Percentiles rank a stretch among this genome's conserved stretches.
These are phyloP conservation scores for Thyridium curvatum DNA, from an alignment of 2,329 filamentous ascomycete genomes.

Conservation along the genomic window DNA sequence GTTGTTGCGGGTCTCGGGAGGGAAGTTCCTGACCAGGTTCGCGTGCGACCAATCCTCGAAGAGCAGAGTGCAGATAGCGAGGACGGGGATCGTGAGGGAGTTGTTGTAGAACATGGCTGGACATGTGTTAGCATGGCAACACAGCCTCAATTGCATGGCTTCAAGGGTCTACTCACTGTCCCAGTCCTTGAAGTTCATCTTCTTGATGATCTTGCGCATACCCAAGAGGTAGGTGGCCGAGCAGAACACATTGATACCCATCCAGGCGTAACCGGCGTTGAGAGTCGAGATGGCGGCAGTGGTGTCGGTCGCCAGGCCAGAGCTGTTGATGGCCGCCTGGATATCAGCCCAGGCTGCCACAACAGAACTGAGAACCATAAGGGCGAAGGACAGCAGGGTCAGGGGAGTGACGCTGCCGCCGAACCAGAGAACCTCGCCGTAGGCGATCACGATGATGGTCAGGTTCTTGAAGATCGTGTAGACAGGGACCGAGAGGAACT, in stretches of 20 bases:
- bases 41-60: constrained; percentile 86
- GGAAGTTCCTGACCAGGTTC: constrained; percentile 87
- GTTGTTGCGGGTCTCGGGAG: constrained; percentile 67
- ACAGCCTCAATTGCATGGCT: background rate
- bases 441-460: constrained; percentile 97
- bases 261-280: constrained; percentile 95
- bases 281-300: constrained; percentile 77
- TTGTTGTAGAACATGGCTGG: constrained; percentile 99
- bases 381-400: constrained; percentile 84
- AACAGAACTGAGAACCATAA: constrained; percentile 94
- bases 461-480: constrained; percentile 99
- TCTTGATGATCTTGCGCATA: constrained; percentile 98
- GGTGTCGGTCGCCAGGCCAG: constrained; percentile 50
- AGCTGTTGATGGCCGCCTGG: constrained; percentile 68
- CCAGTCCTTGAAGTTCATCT: constrained; percentile 99
- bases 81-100: constrained; percentile 87
- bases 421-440: constrained; percentile 97
- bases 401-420: constrained; percentile 85
- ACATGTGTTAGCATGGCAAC: constrained; percentile 17
- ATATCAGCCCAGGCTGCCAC: constrained; percentile 98
- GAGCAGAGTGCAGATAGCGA: constrained; percentile 74
- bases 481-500: constrained; percentile 94
- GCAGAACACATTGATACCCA: constrained; percentile 94
- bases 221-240: constrained; percentile 82
- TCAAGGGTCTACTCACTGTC: constrained; percentile 66